A percentile compares a stretch with the other conserved stretches of the same genome.
Evolutionary conservation across 2,329 filamentous ascomycete species (phyloP).

Genomic region (Cladobotryum protrusum): DNA sequence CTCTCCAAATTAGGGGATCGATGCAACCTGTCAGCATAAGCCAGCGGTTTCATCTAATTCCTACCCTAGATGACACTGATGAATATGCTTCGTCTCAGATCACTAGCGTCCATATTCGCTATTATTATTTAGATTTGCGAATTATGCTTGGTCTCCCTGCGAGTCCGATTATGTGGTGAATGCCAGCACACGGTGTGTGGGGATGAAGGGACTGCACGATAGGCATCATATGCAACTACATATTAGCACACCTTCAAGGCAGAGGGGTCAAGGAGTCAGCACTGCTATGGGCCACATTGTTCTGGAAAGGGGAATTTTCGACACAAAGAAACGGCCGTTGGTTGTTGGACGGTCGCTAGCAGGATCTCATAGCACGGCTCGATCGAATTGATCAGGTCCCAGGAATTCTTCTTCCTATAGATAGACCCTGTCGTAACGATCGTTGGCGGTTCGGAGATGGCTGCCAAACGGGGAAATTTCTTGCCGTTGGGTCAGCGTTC

Average conservation of each 20-base stretch:
- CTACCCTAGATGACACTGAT: neutral
- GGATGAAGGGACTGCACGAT: neutral
- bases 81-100: no score
- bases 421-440: neutral
- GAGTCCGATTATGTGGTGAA: no score
- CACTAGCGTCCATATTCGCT: no score
- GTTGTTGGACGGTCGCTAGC: neutral
- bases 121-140: no score
- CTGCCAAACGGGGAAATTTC: constrained; percentile 6
- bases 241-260: no score
- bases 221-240: no score
- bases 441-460: constrained; percentile 1
- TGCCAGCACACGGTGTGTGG: no score
- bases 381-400: neutral
- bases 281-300: neutral
- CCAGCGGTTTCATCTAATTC: neutral
- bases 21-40: neutral
- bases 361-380: neutral
- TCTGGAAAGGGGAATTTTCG: neutral
- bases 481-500: no score
- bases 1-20: no score
- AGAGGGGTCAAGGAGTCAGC: no score
- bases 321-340: neutral
- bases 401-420: neutral
- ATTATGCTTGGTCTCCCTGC: no score